Base-by-base conservation (phyloP, 306 rosid genomes). In the Acacia melanoxylon region DNA sequence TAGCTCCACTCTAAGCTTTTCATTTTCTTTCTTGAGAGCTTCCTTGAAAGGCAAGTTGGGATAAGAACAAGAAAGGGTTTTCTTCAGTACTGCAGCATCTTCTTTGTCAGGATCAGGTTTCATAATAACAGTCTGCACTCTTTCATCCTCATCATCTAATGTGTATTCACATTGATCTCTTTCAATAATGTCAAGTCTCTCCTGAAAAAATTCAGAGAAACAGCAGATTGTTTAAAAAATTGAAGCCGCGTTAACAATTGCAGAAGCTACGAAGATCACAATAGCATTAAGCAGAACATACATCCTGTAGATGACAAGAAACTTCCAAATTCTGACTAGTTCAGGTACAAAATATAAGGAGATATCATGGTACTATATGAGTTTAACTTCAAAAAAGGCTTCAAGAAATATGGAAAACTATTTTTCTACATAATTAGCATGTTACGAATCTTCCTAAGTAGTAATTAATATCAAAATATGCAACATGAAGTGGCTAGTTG, bases 91-190 rank as follows among this genome's bases (percentile, higher is more conserved):
- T 10, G 84, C 88, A 20, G 95, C 70, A 58, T 89, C 95, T 42
- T 77, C 83, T 75, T 66, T 74, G 22, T 87, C 90, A 35, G 97
- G 98, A 35, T 92, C 97, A 10, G 98, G 99, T 79, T 93, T 93
- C 75, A 96, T 84, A 83, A 96, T 93, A 51, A 92, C 97, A 76
- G 85, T 89, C 78, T 96, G 99, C 75, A 93, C 84, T 81, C 79
- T 92, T 87, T 92, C 94, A 85, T 90, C 93, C 65, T 93, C 99
- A 27, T 91, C 98, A 84, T 93, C 99, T 82, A 96, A 87, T 80
- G 97, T 93, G 83, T 96, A 96, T 80, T 93, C 99, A 79, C 90
- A 84, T 85, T 91, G 97, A 90, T 96, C 99, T 86, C 71, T 90
- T 78, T 91, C 98, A 82, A 96, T 96, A 85, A 89, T 85, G 61